Percentiles rank a stretch among this genome's conserved stretches.
phyloP scores from a whole-genome alignment of 1,284 basidiomycete species.

The Trichosporon faecale region DNA sequence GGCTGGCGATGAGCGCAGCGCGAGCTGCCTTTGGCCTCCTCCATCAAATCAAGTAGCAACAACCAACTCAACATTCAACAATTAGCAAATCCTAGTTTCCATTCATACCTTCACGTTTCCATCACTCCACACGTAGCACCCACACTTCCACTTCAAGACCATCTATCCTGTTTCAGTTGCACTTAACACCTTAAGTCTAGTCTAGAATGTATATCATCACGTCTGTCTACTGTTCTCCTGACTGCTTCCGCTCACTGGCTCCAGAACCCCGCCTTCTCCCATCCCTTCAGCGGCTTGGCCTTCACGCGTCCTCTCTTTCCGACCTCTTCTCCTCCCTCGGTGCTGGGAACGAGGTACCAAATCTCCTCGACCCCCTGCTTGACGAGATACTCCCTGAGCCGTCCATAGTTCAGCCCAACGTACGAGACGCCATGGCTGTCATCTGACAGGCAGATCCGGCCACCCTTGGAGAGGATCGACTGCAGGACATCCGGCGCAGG shows the following conservation, averaged over 20 bases:
- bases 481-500: slow-evolving; percentile 74
- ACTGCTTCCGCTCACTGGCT: too few species aligned
- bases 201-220: not conserved
- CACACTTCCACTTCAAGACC: not conserved
- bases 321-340: slow-evolving; percentile 54
- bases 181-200: not conserved
- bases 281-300: slow-evolving; percentile 25
- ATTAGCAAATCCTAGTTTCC: too few species aligned
- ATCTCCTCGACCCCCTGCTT: slow-evolving; percentile 62
- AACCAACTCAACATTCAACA: too few species aligned
- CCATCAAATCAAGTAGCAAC: too few species aligned
- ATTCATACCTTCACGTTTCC: too few species aligned
- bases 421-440: slow-evolving; percentile 89
- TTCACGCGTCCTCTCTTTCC: slow-evolving; percentile 36
- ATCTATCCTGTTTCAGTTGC: too few species aligned
- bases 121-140: not conserved
- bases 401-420: slow-evolving; percentile 81
- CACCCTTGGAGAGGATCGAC: slow-evolving; percentile 66
- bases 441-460: slow-evolving; percentile 83
- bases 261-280: slow-evolving; percentile 39
- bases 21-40: not conserved
- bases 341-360: slow-evolving; percentile 59
- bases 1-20: too few species aligned
- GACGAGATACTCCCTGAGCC: slow-evolving; percentile 66
- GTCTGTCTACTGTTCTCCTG: not conserved